These are phyloP conservation scores for Trametes pubescens DNA, from an alignment of 1,284 basidiomycete genomes.

Conservation along the genomic window DNA sequence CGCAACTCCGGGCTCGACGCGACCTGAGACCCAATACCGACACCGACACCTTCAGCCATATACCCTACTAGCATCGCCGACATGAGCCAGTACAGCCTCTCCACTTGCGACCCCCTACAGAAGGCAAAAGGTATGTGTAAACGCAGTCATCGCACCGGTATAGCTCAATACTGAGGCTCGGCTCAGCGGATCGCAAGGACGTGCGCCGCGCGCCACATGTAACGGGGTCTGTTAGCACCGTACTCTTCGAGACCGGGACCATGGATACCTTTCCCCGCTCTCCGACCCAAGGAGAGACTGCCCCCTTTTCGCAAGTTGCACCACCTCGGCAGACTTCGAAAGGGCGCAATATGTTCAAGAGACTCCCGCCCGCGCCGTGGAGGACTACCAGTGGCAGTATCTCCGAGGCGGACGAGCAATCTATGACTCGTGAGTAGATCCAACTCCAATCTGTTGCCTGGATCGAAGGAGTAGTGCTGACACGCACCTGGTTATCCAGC, in stretches of 20 bases:
- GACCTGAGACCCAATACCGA: neutral
- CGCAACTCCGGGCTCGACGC: neutral
- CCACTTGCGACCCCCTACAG: constrained; percentile 18
- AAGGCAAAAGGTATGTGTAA: neutral
- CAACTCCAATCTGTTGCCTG: neutral
- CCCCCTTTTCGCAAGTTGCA: neutral
- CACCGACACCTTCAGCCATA: neutral
- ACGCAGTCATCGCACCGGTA: neutral
- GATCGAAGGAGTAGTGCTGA: neutral
- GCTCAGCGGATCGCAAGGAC: constrained; percentile 13
- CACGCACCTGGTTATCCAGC: neutral
- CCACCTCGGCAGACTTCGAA: too few species aligned
- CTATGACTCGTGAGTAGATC: neutral
- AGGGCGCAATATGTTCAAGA: neutral
- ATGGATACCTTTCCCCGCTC: constrained; percentile 9
- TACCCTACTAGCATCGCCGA: neutral
- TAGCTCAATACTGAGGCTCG: neutral
- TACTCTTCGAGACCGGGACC: constrained; percentile 19
- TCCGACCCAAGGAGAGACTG: neutral
- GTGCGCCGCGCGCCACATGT: constrained; percentile 8
- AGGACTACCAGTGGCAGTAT: neutral
- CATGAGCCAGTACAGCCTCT: constrained; percentile 26
- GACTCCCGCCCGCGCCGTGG: neutral
- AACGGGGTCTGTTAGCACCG: constrained; percentile 10
- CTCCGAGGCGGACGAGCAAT: neutral